Evolutionary conservation across 148 eudicot species (phyloP), one percentile per base, ranked within the genome.

Genomic region (Chenopodium album): DNA sequence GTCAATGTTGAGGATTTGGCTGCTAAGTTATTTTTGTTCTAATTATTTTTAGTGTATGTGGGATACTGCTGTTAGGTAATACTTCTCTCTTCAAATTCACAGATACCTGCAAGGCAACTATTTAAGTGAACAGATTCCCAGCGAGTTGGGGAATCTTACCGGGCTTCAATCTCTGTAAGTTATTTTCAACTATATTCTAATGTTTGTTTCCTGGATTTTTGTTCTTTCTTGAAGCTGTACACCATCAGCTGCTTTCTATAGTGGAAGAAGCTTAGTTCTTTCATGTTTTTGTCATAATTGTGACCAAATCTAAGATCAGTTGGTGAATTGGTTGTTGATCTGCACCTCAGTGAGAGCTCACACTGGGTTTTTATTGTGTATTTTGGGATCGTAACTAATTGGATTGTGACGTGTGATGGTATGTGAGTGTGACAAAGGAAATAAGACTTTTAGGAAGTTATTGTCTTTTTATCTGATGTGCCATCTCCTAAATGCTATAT

Each of bases 71-170:
- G 65, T 26, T n/a, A 46, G 46, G 69, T 76, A n/a, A 70, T 44
- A 37, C 46, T 80, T 44, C 75, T 56, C 64, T 80, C 62, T 75
- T 34, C 77, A 62, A 56, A 23, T 87, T 72, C 54, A 12, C 90
- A 95, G 98, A 84, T 93, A 82, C 83, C 84, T 95, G 90, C 98
- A 95, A 88, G 89, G 96, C 76, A 95, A 95, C 87, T 95, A 91
- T 83, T 85, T 95, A 62, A 91, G 97, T 85, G 91, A 90, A 59
- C 84, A 74, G 81, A 91, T 95, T 80, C 98, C 98, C 44, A 84
- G 63, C 81, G 98, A 91, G 82, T 75, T 95, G 79, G 98, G 98
- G 77, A 91, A 90, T 84, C 94, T 92, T 83, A 86, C 90, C 28
- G 88, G 84, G 80, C 97, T 95, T 75, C 90, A 93, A 80, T 86